These are phyloP conservation scores for Tricholoma saponaceum DNA, from an alignment of 768 basidiomycete species.

Conservation along the genomic window DNA sequence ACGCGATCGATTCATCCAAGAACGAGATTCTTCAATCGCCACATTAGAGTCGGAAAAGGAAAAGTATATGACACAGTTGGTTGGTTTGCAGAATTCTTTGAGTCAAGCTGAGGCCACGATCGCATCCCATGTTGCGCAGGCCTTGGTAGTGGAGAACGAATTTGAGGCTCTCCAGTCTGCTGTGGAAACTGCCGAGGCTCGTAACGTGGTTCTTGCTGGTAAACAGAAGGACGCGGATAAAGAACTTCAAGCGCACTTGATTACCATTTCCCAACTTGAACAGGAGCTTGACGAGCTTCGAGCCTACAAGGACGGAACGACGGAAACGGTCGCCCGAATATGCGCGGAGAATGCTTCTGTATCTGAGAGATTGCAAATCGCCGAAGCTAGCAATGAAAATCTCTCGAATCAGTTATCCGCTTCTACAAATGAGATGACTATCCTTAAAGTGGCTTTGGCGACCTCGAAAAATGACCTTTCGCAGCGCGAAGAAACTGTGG, in stretches of 20 bases:
- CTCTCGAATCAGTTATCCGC: slow-evolving; percentile 6
- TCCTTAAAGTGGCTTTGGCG: slow-evolving; percentile 1
- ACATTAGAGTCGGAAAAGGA: slow-evolving; percentile 10
- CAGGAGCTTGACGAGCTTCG: background rate
- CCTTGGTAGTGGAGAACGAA: slow-evolving; percentile 8
- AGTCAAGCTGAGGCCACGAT: slow-evolving; percentile 6
- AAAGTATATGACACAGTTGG: slow-evolving; percentile 9
- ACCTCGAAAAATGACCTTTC: background rate
- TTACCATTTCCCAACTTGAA: slow-evolving; percentile 4
- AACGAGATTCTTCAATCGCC: slow-evolving; percentile 10
- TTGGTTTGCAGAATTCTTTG: slow-evolving; percentile 9
- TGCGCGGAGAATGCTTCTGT: slow-evolving; percentile 3
- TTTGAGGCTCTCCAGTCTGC: slow-evolving; percentile 2
- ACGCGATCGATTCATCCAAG: slow-evolving; percentile 12
- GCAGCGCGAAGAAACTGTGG: background rate
- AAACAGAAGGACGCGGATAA: background rate
- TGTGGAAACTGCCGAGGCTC: background rate
- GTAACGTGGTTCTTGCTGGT: background rate
- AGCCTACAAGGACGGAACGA: background rate
- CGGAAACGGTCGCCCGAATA: background rate
- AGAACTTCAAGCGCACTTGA: background rate
- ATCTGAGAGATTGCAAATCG: background rate
- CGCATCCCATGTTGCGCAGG: slow-evolving; percentile 4
- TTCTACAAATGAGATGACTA: slow-evolving; percentile 2
- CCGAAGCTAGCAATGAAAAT: background rate